Base-by-base conservation (phyloP, 164 flowering plant species). In the Annona squamosa region DNA sequence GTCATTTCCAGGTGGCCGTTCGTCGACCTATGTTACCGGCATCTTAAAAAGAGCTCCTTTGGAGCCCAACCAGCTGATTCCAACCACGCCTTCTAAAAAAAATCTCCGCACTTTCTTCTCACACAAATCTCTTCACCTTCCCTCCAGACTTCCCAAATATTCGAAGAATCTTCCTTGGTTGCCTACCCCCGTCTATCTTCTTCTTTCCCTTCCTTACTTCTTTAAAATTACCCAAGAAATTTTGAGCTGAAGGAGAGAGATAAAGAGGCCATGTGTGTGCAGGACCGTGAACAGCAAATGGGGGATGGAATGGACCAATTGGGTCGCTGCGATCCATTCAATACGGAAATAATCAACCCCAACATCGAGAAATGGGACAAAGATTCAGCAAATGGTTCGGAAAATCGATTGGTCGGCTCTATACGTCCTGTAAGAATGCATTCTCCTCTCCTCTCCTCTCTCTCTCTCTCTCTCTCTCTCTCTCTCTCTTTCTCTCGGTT, bases 221-320 rank as follows among this genome's bases (percentile, higher is more conserved):
- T 52, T 10, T 52, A 52, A 52, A 52, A 5, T 52, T 52, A 10
- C 13, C 59, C 9, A 16, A 52, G 13, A 48, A 52, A 52, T 2
- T 52, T 16, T 52, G 10, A 52, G 13, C 13, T 2, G 59, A 52
- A 16, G 13, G 3, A 52, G 59, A 52, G 59, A 52, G 56, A 48
- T 10, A 52, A 16, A 52, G 59, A 2, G 59, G 59, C 77, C 72
- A 63, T 74, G 72, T 75, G 78, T 63, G 66, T 57, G 47, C 41
- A 46, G 48, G 41, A 42, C 65, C 19, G 65, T 16, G 65, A 63
- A 19, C 37, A 63, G 65, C 19, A 5, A 26, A 19, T 63, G 65
- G 65, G 26, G 16, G 65, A 63, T n/a, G 62, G 47, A 12, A 52
- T 71, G n/a, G 26, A 62, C 42, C 42, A 65, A 59, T 71, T 68